phyloP scores from a whole-genome alignment of 352 stramenopile genomes.

The Thraustotheca clavata region DNA sequence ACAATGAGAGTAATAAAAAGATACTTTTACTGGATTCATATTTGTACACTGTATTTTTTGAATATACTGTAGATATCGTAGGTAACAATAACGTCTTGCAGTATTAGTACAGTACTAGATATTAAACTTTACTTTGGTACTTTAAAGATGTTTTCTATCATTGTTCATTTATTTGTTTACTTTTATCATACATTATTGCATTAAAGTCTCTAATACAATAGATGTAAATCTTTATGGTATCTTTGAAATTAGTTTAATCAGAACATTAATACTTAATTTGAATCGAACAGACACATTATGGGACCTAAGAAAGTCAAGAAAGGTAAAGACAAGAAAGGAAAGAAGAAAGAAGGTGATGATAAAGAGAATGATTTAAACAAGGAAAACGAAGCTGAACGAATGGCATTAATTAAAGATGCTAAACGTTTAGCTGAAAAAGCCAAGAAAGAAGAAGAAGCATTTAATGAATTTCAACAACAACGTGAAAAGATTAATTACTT shows the following conservation, averaged over 20 bases:
- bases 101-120: too few species aligned
- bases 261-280: slow-evolving; percentile 3
- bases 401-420: slow-evolving; percentile 66
- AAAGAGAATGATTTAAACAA: slow-evolving; percentile 56
- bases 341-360: slow-evolving; percentile 35
- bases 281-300: neutral
- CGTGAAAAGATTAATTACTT: slow-evolving; percentile 96
- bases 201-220: neutral
- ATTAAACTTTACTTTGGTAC: too few species aligned
- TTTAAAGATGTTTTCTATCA: too few species aligned
- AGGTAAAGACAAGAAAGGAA: slow-evolving; percentile 22
- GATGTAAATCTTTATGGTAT: too few species aligned
- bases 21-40: too few species aligned
- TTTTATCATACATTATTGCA: neutral
- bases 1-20: too few species aligned
- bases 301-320: slow-evolving; percentile 52
- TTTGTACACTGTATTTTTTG: too few species aligned
- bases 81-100: too few species aligned
- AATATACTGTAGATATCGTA: too few species aligned
- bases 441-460: slow-evolving; percentile 86
- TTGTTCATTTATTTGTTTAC: too few species aligned
- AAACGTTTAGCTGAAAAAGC: slow-evolving; percentile 70
- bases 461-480: slow-evolving; percentile 95
- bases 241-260: too few species aligned
- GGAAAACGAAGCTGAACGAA: slow-evolving; percentile 57